phyloP scores from a whole-genome alignment of 1,284 basidiomycete genomes.

The Pseudozyma sp. region DNA sequence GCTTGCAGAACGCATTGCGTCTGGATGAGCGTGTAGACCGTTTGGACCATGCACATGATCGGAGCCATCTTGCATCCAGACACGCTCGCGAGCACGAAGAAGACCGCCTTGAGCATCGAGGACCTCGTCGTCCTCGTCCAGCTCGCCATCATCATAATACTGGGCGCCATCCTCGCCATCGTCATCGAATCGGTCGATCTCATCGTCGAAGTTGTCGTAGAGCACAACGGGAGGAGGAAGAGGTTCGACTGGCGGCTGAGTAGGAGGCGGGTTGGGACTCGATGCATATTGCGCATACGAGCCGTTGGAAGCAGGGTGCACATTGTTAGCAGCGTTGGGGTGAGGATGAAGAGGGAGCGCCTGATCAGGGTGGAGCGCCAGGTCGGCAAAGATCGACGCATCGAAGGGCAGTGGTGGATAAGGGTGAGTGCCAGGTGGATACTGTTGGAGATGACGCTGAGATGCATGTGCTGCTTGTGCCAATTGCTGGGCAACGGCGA shows the following conservation, averaged over 20 bases:
- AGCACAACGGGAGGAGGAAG: conserved; percentile 62
- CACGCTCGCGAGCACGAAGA: conserved; percentile 38
- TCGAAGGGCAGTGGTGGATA: conserved; percentile 63
- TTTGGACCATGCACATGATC: conserved; percentile 34
- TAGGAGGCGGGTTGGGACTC: conserved; percentile 56
- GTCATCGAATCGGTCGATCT: conserved; percentile 58
- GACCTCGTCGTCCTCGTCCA: conserved; percentile 53
- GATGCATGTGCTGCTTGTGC: conserved; percentile 67
- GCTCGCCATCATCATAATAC: conserved; percentile 64
- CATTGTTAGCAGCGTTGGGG: conserved; percentile 47
- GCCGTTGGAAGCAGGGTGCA: conserved; percentile 34
- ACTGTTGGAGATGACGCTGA: conserved; percentile 61
- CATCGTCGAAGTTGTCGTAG: conserved; percentile 65
- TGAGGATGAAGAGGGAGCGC: conserved; percentile 59
- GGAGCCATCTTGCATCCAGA: conserved; percentile 43
- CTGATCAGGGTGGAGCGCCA: conserved; percentile 59
- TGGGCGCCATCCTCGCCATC: conserved; percentile 62
- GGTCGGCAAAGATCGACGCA: conserved; percentile 65
- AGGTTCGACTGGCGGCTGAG: conserved; percentile 59
- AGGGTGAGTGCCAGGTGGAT: conserved; percentile 55
- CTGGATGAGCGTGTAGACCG: conserved; percentile 17
- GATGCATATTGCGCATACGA: conserved; percentile 52
- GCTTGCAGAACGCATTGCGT: conserved; percentile 31
- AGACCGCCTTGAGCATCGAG: conserved; percentile 40
- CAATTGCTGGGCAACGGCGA: conserved; percentile 68